phyloP scores from a whole-genome alignment of 768 basidiomycete genomes.

The Crassisporium funariophilum region DNA sequence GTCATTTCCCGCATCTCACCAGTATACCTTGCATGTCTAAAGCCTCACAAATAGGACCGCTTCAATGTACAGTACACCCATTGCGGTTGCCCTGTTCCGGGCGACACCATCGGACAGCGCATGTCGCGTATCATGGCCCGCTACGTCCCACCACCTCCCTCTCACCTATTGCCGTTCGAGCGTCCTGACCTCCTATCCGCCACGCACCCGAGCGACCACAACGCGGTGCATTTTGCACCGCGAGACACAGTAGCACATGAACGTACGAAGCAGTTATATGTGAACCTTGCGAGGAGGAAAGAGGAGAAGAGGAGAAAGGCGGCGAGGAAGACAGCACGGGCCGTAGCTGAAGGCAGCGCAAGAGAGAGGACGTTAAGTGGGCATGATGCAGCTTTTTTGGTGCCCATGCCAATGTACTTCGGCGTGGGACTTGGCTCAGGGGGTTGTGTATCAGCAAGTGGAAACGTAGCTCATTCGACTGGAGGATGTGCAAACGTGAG shows the following conservation, averaged over 20 bases:
- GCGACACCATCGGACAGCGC: slow-evolving; percentile 42
- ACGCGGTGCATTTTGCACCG: slow-evolving; percentile 37
- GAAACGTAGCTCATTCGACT: slow-evolving; percentile 14
- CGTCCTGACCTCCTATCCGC: slow-evolving; percentile 41
- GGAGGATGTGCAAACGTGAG: slow-evolving; percentile 13
- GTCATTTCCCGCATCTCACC: slow-evolving; percentile 10
- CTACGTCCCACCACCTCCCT: slow-evolving; percentile 22
- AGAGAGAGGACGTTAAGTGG: background rate
- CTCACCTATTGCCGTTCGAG: slow-evolving; percentile 32
- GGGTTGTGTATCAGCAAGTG: slow-evolving; percentile 27
- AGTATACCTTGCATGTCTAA: slow-evolving; percentile 9
- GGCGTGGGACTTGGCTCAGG: background rate
- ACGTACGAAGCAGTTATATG: slow-evolving; percentile 2
- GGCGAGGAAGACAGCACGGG: slow-evolving; percentile 21
- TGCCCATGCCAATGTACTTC: slow-evolving; percentile 38
- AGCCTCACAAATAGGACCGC: slow-evolving; percentile 34
- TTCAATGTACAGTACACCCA: slow-evolving; percentile 53
- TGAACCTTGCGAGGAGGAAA: slow-evolving; percentile 4
- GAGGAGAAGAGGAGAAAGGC: slow-evolving; percentile 16
- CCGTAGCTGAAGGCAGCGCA: slow-evolving; percentile 6
- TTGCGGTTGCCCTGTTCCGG: slow-evolving; percentile 58
- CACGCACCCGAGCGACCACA: slow-evolving; percentile 59
- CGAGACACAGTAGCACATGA: slow-evolving; percentile 19
- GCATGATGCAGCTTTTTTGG: slow-evolving; percentile 33
- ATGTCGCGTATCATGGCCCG: slow-evolving; percentile 33